Percentiles rank a stretch among this genome's conserved stretches.
Evolutionary conservation across 2,329 filamentous ascomycete species (phyloP).

Genomic region (Venturia aucupariae): DNA sequence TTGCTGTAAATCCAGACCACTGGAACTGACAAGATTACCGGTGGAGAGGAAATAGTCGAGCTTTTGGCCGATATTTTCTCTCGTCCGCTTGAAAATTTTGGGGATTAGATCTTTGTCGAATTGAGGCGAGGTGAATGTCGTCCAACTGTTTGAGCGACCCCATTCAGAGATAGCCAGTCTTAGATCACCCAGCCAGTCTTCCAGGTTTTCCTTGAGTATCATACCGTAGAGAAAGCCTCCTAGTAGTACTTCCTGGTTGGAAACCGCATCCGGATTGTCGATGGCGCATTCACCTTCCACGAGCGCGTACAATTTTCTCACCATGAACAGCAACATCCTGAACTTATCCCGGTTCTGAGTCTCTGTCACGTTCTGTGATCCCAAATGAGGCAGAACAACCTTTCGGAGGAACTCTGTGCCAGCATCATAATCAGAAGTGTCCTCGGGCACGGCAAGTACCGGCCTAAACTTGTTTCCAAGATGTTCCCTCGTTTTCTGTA

Average conservation of each 20-base stretch:
- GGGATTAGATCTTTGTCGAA: constrained; percentile 73
- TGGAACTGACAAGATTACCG: constrained; percentile 83
- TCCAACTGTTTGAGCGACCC: constrained; percentile 41
- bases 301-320: constrained; percentile 85
- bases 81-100: constrained; percentile 70
- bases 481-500: constrained; percentile 72
- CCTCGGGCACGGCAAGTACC: constrained; percentile 74
- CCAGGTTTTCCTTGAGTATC: constrained; percentile 88
- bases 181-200: constrained; percentile 74
- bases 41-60: constrained; percentile 96
- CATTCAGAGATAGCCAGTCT: constrained; percentile 45
- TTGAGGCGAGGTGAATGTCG: constrained; percentile 61
- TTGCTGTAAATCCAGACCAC: constrained; percentile 89
- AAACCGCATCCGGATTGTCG: constrained; percentile 93
- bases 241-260: constrained; percentile 90
- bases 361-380: constrained; percentile 74
- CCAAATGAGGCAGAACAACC: constrained; percentile 85
- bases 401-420: constrained; percentile 85
- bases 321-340: constrained; percentile 89
- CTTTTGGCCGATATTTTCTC: constrained; percentile 77
- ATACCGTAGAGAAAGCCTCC: constrained; percentile 91
- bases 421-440: constrained; percentile 77
- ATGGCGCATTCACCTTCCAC: constrained; percentile 86
- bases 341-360: constrained; percentile 87
- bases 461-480: constrained; percentile 86